Evolutionary conservation across 305 asterid genomes (phyloP), one percentile per base, ranked within the genome.

Genomic region (Euphrasia arctica): DNA sequence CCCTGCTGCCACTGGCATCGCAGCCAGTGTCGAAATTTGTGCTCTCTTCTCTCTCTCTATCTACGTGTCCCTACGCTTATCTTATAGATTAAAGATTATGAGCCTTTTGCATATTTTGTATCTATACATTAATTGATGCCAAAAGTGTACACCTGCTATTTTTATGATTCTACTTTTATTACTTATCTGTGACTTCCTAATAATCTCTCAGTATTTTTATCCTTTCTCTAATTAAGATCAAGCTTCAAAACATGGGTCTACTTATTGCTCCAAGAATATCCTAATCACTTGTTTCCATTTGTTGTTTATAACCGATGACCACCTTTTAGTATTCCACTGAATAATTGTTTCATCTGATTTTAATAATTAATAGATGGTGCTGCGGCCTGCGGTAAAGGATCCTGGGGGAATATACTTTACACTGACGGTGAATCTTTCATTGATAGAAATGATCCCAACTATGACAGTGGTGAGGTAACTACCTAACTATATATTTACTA

Each of bases 381-480:
- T 7, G 7, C 42, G 6, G 8, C 85, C 57, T 95, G 96, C 60
- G 96, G 96, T 39, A 88, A 88, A 82, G 96, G 96, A 58, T 82
- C 95, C 39, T 88, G 95, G 95, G 95, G 96, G 49, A 88, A 83
- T 54, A 74, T 86, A 60, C 83, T 88, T 18, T 91, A 86, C 68
- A 82, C 87, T 62, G 87, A 70, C 70, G 95, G 83, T 25, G 91
- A 74, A 27, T 75, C 80, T 56, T 79, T 34, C 50, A 64, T 86
- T 34, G 96, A 88, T 75, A 77, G 79, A 31, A 88, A 85, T 65
- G 96, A 88, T 74, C 96, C 96, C 66, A 88, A 86, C 82, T 88
- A 86, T 62, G 90, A 86, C 74, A 88, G 95, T 63, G 95, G 82
- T 28, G 91, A 84, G 96, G 95, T 86, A 78, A 58, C 7, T 5